Evolutionary conservation across 1,139 yeast genomes (phyloP).

Genomic region (Kodamaea derodonti): DNA sequence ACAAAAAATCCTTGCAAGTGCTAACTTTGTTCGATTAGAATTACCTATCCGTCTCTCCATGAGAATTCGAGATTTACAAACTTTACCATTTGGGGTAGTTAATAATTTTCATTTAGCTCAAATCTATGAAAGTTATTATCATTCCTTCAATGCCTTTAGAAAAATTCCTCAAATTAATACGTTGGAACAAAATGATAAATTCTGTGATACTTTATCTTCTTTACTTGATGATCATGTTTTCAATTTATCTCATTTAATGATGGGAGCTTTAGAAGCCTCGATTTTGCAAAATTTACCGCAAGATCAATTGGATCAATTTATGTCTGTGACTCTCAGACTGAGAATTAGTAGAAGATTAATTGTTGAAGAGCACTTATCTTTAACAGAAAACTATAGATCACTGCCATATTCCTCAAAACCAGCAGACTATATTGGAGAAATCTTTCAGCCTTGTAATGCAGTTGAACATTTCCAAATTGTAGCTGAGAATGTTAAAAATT

Average conservation of each 20-base stretch:
- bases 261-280: slow-evolving; percentile 87
- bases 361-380: slow-evolving; percentile 83
- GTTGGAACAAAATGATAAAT: slow-evolving; percentile 68
- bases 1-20: slow-evolving; percentile 74
- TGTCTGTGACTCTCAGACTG: slow-evolving; percentile 75
- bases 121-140: slow-evolving; percentile 85
- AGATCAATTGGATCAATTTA: slow-evolving; percentile 60
- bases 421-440: slow-evolving; percentile 79
- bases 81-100: slow-evolving; percentile 77
- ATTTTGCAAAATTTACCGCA: slow-evolving; percentile 61
- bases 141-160: slow-evolving; percentile 81
- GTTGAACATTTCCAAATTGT: slow-evolving; percentile 54
- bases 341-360: slow-evolving; percentile 86
- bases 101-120: slow-evolving; percentile 82
- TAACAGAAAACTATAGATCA: slow-evolving; percentile 58
- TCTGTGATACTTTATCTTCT: slow-evolving; percentile 59
- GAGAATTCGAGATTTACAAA: slow-evolving; percentile 74
- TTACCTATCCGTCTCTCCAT: slow-evolving; percentile 80
- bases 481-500: slow-evolving; percentile 46
- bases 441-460: slow-evolving; percentile 76
- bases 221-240: slow-evolving; percentile 75
- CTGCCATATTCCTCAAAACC: slow-evolving; percentile 48
- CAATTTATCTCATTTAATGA: slow-evolving; percentile 81
- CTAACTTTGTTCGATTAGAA: slow-evolving; percentile 84
- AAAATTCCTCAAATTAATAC: slow-evolving; percentile 63